Conservation (phyloP, 2,329 filamentous ascomycete genomes). For the Chaetomium olivaceum region DNA sequence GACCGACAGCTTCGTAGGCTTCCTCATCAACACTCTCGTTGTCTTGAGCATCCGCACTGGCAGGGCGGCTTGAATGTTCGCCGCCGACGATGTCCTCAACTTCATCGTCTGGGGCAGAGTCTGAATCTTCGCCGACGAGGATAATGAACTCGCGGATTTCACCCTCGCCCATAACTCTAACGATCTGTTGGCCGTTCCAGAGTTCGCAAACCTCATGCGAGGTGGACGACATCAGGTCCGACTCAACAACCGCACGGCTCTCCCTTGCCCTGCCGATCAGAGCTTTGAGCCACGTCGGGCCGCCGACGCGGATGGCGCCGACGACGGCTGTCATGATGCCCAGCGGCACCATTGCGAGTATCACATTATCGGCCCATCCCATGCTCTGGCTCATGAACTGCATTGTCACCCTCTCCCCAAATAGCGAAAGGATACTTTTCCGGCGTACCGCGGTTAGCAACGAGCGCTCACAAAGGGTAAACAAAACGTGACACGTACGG, state of each 20-base stretch:
- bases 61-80: too few relatives aligned
- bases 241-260: neutral
- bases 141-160: neutral
- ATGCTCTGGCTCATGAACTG: slow-evolving; percentile 4
- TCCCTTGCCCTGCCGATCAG: slow-evolving; percentile 3
- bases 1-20: too few relatives aligned
- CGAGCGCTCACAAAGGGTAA: too few relatives aligned
- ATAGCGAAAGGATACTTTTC: neutral
- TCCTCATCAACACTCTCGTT: too few relatives aligned
- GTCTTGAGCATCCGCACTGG: too few relatives aligned
- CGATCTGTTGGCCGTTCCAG: slow-evolving; percentile 8
- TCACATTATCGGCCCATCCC: slow-evolving; percentile 5
- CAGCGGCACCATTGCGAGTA: slow-evolving; percentile 1
- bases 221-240: slow-evolving; percentile 3
- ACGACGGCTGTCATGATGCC: slow-evolving; percentile 2
- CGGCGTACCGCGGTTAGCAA: too few relatives aligned
- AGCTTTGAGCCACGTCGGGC: slow-evolving; percentile 1
- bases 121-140: too few relatives aligned
- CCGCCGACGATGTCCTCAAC: too few relatives aligned
- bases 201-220: slow-evolving; percentile 1
- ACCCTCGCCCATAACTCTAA: neutral
- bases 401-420: slow-evolving; percentile 2
- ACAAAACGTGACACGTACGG: too few relatives aligned
- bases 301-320: neutral
- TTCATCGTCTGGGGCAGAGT: too few relatives aligned